These are phyloP conservation scores for Phytophthora pisi DNA, from an alignment of 352 stramenopile species.

Conservation along the genomic window DNA sequence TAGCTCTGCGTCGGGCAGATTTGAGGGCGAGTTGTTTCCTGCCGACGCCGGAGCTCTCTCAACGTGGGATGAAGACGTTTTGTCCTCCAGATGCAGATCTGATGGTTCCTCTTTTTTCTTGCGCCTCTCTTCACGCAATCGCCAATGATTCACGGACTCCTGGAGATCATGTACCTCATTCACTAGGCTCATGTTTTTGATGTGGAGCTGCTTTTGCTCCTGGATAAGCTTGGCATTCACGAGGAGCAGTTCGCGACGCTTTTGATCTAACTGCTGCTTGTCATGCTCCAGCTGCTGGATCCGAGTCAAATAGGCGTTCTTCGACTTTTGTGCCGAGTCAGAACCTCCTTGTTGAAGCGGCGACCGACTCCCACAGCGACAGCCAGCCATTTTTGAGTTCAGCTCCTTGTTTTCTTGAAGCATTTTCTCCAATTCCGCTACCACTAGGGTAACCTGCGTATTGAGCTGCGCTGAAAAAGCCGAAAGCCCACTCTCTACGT, in stretches of 20 bases:
- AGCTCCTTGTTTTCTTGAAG: conserved; percentile 52
- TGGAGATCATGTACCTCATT: conserved; percentile 46
- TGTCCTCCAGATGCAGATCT: background rate
- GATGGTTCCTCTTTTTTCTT: conserved; percentile 36
- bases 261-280: conserved; percentile 51
- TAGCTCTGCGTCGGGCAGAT: background rate
- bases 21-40: background rate
- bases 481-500: conserved; percentile 33
- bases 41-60: background rate
- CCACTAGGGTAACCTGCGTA: conserved; percentile 47
- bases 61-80: background rate
- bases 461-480: conserved; percentile 45
- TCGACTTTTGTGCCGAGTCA: conserved; percentile 28
- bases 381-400: conserved; percentile 24
- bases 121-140: conserved; percentile 55
- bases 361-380: conserved; percentile 18
- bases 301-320: conserved; percentile 47
- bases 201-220: conserved; percentile 62
- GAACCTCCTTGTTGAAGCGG: background rate
- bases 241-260: conserved; percentile 65
- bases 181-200: conserved; percentile 34
- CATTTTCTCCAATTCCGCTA: conserved; percentile 52
- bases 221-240: conserved; percentile 73
- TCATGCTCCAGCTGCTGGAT: conserved; percentile 60
- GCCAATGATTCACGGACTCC: conserved; percentile 59